Evolutionary conservation across 139 green algal genomes (phyloP).

Genomic region (Tetratostichococcus sp.): DNA sequence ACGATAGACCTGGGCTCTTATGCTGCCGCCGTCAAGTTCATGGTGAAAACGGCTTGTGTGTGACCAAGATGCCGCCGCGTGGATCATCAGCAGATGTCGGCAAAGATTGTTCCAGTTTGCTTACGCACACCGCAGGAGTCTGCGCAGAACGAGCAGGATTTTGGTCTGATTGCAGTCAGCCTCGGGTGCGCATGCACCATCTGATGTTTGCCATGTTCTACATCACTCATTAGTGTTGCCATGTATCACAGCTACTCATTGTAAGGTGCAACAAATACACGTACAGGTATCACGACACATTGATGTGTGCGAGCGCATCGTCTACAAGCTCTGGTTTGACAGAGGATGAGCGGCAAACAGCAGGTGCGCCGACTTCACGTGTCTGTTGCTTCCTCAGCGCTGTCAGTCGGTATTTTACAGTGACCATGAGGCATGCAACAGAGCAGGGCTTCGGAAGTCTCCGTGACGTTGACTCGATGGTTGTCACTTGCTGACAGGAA

Average conservation of each 20-base stretch:
- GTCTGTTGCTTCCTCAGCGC: too few species aligned
- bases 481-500: too few species aligned
- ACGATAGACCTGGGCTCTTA: background rate
- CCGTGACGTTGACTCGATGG: too few species aligned
- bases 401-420: too few species aligned
- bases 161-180: constrained; percentile 69
- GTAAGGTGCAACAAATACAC: background rate
- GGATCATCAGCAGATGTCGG: too few species aligned
- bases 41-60: too few species aligned
- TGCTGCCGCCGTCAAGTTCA: constrained; percentile 39
- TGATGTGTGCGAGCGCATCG: constrained; percentile 44
- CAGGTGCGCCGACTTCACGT: too few species aligned
- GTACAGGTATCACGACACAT: constrained; percentile 54
- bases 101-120: too few species aligned
- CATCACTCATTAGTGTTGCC: background rate
- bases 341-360: constrained; percentile 24
- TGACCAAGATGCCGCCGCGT: too few species aligned
- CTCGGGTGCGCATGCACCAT: constrained; percentile 58
- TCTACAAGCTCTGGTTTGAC: constrained; percentile 54
- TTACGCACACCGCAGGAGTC: constrained; percentile 35
- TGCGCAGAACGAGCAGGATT: constrained; percentile 66
- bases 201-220: constrained; percentile 31
- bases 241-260: background rate
- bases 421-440: too few species aligned
- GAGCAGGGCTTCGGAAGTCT: too few species aligned